A percentile compares a stretch with the other conserved stretches of the same genome.
Conservation (phyloP, 345 rosid species). For the Zanthoxylum bungeanum region DNA sequence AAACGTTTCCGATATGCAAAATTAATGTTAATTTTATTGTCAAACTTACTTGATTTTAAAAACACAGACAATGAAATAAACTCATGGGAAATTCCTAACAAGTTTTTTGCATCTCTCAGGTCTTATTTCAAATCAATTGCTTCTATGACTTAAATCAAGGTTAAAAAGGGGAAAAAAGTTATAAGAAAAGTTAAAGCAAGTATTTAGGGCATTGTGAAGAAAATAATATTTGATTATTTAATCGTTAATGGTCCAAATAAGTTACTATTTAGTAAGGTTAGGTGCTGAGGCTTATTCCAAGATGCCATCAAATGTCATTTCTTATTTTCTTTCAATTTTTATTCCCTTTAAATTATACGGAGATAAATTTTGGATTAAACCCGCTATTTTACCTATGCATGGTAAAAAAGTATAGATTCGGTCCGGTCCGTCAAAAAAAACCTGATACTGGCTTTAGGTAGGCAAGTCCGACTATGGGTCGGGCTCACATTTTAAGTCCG, state of each 20-base stretch:
- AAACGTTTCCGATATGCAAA: no score
- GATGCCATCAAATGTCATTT: not conserved
- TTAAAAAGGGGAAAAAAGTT: no score
- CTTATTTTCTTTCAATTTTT: not conserved
- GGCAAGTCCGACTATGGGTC: no score
- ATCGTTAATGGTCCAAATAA: not conserved
- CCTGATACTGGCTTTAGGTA: no score
- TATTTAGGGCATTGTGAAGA: not conserved
- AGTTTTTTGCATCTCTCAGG: not conserved
- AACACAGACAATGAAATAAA: no score
- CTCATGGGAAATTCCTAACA: not conserved
- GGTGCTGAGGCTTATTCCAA: not conserved
- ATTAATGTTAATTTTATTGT: not conserved
- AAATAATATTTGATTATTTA: not conserved
- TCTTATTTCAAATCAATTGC: not conserved
- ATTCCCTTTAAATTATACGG: not conserved
- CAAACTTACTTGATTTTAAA: no score
- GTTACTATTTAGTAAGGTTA: not conserved
- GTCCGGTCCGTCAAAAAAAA: no score
- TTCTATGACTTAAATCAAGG: no score
- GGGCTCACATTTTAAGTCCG: no score
- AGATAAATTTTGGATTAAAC: conserved; percentile 20
- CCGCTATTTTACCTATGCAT: not conserved
- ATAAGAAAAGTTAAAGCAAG: not conserved
- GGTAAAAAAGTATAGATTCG: no score